A percentile compares a stretch with the other conserved stretches of the same genome.
phyloP scores from a whole-genome alignment of 176 grass and related monocot species.

The Lolium rigidum region DNA sequence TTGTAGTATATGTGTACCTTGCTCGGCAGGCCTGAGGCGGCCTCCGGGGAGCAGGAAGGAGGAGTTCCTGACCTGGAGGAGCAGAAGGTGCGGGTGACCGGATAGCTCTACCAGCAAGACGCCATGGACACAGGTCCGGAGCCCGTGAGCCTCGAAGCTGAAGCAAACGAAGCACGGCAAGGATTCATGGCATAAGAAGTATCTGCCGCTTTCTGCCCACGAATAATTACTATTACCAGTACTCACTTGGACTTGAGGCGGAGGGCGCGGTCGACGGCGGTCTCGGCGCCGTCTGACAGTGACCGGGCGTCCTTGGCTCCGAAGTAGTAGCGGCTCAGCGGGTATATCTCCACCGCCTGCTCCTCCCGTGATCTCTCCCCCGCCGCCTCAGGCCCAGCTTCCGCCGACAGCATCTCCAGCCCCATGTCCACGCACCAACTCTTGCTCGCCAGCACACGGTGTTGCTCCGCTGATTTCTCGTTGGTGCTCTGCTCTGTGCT shows the following conservation, averaged over 20 bases:
- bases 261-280: slow-evolving; percentile 41
- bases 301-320: slow-evolving; percentile 45
- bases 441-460: not conserved
- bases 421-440: slow-evolving; percentile 29
- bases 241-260: slow-evolving; percentile 60
- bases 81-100: slow-evolving; percentile 62
- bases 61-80: slow-evolving; percentile 75
- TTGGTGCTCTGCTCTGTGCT: not conserved
- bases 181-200: not conserved
- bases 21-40: slow-evolving; percentile 57
- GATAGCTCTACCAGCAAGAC: slow-evolving; percentile 69
- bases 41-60: slow-evolving; percentile 65
- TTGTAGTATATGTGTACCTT: slow-evolving; percentile 34
- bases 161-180: not conserved
- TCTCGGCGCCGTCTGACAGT: slow-evolving; percentile 25
- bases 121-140: slow-evolving; percentile 66
- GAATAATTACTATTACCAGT: not conserved
- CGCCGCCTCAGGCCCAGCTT: not conserved
- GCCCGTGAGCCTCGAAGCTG: slow-evolving; percentile 61
- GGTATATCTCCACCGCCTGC: slow-evolving; percentile 46
- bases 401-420: slow-evolving; percentile 34
- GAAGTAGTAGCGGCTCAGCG: slow-evolving; percentile 66
- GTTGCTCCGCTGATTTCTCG: not conserved
- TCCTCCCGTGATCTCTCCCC: not conserved
- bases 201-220: not conserved